Evolutionary conservation across 1,284 basidiomycete genomes (phyloP), one percentile per base, ranked within the genome.

Genomic region (Ceraceosorus bombacis): DNA sequence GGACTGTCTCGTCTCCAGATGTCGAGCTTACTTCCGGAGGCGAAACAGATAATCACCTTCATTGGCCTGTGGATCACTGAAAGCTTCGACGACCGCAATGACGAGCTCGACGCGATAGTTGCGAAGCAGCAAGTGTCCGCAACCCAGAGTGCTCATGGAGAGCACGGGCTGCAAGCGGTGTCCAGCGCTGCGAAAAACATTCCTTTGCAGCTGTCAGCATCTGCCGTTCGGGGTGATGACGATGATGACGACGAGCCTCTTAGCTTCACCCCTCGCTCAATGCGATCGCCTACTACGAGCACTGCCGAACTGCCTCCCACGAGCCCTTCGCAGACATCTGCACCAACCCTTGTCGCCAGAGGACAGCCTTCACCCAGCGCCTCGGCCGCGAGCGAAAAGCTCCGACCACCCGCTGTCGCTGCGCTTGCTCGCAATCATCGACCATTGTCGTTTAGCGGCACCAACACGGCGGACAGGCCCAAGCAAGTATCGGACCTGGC

Each of bases 61-160:
- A 82, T 95, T 68, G 91, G 87, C n/a, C 88, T 88, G 65, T 96
- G 92, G 91, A 93, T 95, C 63, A 83, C 85, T 71, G 85, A 86
- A 63, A 83, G 85, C 37, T 96, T 97, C 76, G 82, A 81, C 72
- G 66, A 70, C 54, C 62, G 58, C 39, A 54, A 58, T 43, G 65
- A 65, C 27, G 13, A 53, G 37, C 2, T 52, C 27, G 17, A 51
- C 17, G 13, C 17, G 46, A n/a, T 50, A 13, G 39, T 15, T 36
- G 52, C 43, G 36, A 55, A 38, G 51, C 43, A 46, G 37, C 58
- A 56, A 10, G 50, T 53, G 41, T 56, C 38, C 5, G 46, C 55
- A 58, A 51, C 51, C 58, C 12, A 56, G 62, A 5, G 59, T 53
- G 10, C 51, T 59, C 12, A 41, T 61, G 7, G 61, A 58, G 53